Conservation (phyloP, 2,329 filamentous ascomycete genomes). For the Fusarium scirpi region DNA sequence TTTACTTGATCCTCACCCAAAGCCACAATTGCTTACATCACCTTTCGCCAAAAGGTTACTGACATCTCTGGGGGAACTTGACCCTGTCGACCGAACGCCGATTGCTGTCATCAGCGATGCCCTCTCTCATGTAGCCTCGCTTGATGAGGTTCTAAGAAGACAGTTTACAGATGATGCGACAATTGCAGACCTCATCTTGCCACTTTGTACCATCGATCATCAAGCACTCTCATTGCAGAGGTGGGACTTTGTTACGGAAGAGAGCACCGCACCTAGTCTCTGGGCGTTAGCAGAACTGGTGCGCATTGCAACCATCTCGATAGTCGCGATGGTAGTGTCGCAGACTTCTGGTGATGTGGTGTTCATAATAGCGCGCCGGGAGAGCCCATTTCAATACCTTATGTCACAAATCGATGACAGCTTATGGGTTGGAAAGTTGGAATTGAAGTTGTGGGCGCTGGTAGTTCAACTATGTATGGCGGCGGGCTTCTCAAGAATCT, state of each 20-base stretch:
- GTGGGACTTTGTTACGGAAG: background rate
- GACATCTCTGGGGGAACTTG: background rate
- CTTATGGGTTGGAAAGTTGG: constrained; percentile 9
- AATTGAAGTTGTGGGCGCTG: constrained; percentile 32
- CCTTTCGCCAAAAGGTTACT: background rate
- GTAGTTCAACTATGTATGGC: constrained; percentile 21
- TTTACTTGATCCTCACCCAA: background rate
- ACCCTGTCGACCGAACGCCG: background rate
- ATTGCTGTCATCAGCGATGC: background rate
- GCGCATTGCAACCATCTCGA: constrained; percentile 17
- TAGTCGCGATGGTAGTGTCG: constrained; percentile 13
- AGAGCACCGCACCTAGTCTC: background rate
- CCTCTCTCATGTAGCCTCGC: background rate
- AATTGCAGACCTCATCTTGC: constrained; percentile 20
- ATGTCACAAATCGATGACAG: background rate
- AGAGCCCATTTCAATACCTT: background rate
- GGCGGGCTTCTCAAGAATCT: background rate
- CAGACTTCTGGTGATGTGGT: constrained; percentile 29
- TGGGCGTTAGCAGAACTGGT: constrained; percentile 27
- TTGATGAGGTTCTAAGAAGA: constrained; percentile 20
- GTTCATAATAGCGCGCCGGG: constrained; percentile 14
- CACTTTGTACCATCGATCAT: constrained; percentile 25
- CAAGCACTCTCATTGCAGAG: constrained; percentile 22
- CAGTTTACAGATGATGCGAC: constrained; percentile 1
- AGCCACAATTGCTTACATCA: background rate